These are phyloP conservation scores for Plantago major DNA, from an alignment of 257 asterid genomes.

Conservation along the genomic window DNA sequence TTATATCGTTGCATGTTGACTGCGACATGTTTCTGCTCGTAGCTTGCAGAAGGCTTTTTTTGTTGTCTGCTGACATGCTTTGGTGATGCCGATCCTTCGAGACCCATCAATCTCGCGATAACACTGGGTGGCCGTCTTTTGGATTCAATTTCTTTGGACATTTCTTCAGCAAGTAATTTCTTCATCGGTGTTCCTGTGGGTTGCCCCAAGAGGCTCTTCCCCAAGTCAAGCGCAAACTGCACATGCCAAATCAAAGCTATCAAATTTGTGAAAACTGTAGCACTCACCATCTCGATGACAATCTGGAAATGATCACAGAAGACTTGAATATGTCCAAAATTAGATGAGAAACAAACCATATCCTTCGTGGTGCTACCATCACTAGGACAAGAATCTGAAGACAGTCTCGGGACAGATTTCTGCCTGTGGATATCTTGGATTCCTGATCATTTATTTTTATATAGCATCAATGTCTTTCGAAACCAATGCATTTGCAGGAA, in stretches of 20 bases:
- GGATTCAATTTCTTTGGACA: slow-evolving; percentile 57
- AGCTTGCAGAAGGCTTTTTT: slow-evolving; percentile 38
- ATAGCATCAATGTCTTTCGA: slow-evolving; percentile 14
- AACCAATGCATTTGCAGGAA: slow-evolving; percentile 5
- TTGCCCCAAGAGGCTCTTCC: slow-evolving; percentile 40
- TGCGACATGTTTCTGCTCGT: slow-evolving; percentile 32
- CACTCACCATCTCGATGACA: slow-evolving; percentile 9
- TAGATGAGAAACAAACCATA: slow-evolving; percentile 27
- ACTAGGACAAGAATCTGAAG: slow-evolving; percentile 43
- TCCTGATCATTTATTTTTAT: slow-evolving; percentile 45
- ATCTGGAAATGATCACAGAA: neutral
- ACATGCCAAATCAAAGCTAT: slow-evolving; percentile 20
- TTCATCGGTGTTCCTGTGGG: slow-evolving; percentile 56
- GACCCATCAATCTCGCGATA: slow-evolving; percentile 82
- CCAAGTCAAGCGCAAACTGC: slow-evolving; percentile 47
- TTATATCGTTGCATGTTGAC: slow-evolving; percentile 21
- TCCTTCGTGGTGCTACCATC: slow-evolving; percentile 46
- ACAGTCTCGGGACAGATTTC: slow-evolving; percentile 38
- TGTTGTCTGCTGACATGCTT: slow-evolving; percentile 50
- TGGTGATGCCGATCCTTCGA: slow-evolving; percentile 70
- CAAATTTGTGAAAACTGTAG: slow-evolving; percentile 15
- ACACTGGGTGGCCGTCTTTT: slow-evolving; percentile 57
- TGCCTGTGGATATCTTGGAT: slow-evolving; percentile 37
- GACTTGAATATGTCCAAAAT: neutral
- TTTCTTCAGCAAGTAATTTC: slow-evolving; percentile 71